Base-by-base conservation (phyloP, 495 filamentous ascomycete genomes). In the Daldinia decipiens region DNA sequence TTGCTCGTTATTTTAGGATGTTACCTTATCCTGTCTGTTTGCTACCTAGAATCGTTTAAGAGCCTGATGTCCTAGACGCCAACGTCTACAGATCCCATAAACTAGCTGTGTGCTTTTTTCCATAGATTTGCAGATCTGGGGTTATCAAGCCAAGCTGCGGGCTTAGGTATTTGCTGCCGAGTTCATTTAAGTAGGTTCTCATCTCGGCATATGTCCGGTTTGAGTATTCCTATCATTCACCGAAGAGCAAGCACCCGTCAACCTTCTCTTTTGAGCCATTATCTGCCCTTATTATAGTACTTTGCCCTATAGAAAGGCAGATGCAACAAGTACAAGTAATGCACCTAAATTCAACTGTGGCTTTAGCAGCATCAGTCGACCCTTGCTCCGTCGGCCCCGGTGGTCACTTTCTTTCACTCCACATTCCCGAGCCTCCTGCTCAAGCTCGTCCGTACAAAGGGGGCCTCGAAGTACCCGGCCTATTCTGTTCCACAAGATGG, bases 401-500 rank as follows among this genome's bases (percentile, higher is more conserved):
- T 55, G 56, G 40, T 27, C 40, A 67, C 24, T 70, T 67, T 29
- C 66, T 71, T 24, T 62, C 72, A 50, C 57, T 71, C 50, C 67
- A 71, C 15, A 65, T 67, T 36, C 53, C 67, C 57, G 66, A 69
- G 47, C 32, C 66, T 68, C 24, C 68, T 52, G 27, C 67, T 63
- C 68, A 71, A 19, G 36, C 59, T 53, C 52, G 34, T 24, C 67
- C 68, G 39, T 75, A 73, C 66, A 75, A 75, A 75, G 45, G 75
- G 56, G 61, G 55, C 54, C 59, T 71, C 19, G 53, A 66, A 36
- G 29, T 65, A 66, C 51, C 67, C 62, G 59, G 68, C 65, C 60
- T 77, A 55, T 56, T 60, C n/a, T 60, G 75, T 75, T 65, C 75
- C 70, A 77, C 75, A 70, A 75, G 68, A 71, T 72, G 75, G 70